Base-by-base conservation (phyloP, 176 grass and related monocot species). In the Chrysopogon serrulatus region DNA sequence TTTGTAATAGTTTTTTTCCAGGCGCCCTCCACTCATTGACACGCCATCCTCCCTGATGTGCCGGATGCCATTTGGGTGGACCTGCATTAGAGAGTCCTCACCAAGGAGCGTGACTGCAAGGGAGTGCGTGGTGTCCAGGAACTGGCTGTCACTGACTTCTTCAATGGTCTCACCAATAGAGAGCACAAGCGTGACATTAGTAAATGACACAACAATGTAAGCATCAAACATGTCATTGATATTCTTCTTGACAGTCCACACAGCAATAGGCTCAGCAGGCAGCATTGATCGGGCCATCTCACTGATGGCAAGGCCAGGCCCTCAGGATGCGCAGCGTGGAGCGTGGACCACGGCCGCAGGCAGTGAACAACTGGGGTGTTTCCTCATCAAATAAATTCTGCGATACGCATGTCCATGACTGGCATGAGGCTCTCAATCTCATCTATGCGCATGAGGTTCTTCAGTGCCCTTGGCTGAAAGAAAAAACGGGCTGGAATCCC, bases 191-290 rank as follows among this genome's bases (percentile, higher is more conserved):
- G 96, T 96, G 21, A 89, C 93, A 90, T 98, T 98, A 31, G 89
- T 85, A 2, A 99, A 99, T 34, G 96, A 99, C 74, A 96, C 91
- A 19, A 96, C 93, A 79, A 99, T 99, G 48, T 99, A 99, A 14
- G 96, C 96, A 85, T 99, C 93, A 87, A 94, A 99, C 89, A 92
- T 92, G 76, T 96, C 93, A 73, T 73, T 93, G 44, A 99, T 87
- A 78, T 94, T 99, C 83, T 99, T 99, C 91, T 99, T 99, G 32
- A 99, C 96, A 47, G 96, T 99, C 96, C 93, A 99, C 30, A 96
- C 96, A n/a, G 96, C 96, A 94, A 87, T 92, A 34, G 96, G 91
- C 18, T 87, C 89, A 45, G 93, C 93, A 14, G 96, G 96, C 35
- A 99, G 84, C 89, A 90, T 94, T 39, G 96, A 99, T 59, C 92